Evolutionary conservation across 768 basidiomycete genomes (phyloP), one percentile per base, ranked within the genome.

Genomic region (Phlebiopsis flavidoalba): DNA sequence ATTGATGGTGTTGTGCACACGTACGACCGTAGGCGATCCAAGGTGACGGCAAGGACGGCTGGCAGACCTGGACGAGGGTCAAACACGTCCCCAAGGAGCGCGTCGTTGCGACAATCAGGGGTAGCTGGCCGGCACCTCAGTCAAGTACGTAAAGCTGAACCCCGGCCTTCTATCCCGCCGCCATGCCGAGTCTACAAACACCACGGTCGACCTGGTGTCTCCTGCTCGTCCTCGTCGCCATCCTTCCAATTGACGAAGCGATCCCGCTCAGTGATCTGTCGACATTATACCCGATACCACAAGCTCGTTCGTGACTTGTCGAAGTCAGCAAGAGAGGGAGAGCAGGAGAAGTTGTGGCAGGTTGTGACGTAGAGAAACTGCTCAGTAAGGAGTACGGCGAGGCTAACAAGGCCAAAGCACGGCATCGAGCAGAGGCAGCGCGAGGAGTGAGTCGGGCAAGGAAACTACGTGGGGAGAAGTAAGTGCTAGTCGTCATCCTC

Each of bases 401-500:
- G 46, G 97, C 97, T 56, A 98, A 93, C 60, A 90, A 81, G 78
- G 84, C 89, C 77, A 99, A 99, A 80, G 96, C 98, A 81, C 83
- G 72, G 69, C 97, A 98, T 79, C 78, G 97, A 54, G 95, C 98
- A 61, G 83, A 86, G 35, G 91, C 94, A 6, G 89, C 88, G 11
- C 26, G 26, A 31, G 26, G 26, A 31, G 26, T n/a, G 26, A 31
- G 26, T 31, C 26, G 26, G 26, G 91, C 93, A 72, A 80, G 93
- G 74, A 95, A 93, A 79, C 82, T 80, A 72, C 89, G 84, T 60
- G 91, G 89, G 17, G 72, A 83, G 33, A 80, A 83, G 92, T 96
- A 68, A 78, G 92, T 89, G 7, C 15, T 52, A n/a, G 12, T 36
- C 33, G 15, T 26, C 33, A 15, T 60, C 37, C 3, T 60, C 37